Conservation (phyloP, 192 early-diverging fungal species). For the Mortierella hygrophila region DNA sequence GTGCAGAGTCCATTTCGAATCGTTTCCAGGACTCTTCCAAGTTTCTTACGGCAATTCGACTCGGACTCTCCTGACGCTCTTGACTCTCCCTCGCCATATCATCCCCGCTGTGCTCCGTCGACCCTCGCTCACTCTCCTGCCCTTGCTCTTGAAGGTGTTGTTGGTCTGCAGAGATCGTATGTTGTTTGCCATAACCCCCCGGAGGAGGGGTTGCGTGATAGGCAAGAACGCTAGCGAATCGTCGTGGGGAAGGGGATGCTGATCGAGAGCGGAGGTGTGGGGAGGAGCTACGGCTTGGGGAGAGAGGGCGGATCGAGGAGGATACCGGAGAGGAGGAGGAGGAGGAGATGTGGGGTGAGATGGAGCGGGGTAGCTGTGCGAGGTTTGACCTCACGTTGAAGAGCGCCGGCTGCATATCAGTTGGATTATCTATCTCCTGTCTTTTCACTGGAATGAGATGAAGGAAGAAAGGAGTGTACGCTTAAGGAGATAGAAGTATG, state of each 20-base stretch:
- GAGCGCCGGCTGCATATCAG: slow-evolving; percentile 24
- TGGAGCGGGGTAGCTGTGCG: slow-evolving; percentile 27
- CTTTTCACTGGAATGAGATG: not conserved
- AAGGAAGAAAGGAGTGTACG: too few species aligned
- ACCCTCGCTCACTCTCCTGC: not conserved
- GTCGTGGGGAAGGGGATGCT: slow-evolving; percentile 35
- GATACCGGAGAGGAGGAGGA: slow-evolving; percentile 22
- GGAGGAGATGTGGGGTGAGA: slow-evolving; percentile 34
- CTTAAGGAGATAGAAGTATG: too few species aligned
- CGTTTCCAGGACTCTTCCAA: slow-evolving; percentile 38
- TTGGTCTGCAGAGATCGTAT: not conserved
- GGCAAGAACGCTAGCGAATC: slow-evolving; percentile 51
- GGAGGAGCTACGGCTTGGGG: slow-evolving; percentile 32
- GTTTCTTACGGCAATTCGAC: slow-evolving; percentile 35
- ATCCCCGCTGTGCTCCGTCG: not conserved
- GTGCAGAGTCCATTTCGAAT: slow-evolving; percentile 30
- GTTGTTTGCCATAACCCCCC: not conserved
- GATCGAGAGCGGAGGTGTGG: slow-evolving; percentile 39
- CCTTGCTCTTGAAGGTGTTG: slow-evolving; percentile 4
- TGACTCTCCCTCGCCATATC: not conserved
- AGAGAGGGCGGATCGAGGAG: slow-evolving; percentile 38
- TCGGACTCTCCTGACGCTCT: slow-evolving; percentile 31
- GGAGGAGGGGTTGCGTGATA: slow-evolving; percentile 31
- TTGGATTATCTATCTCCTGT: not conserved
- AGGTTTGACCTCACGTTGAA: slow-evolving; percentile 40